Evolutionary conservation across 2,329 filamentous ascomycete genomes (phyloP).

Genomic region (Hymenoscyphus albidus): DNA sequence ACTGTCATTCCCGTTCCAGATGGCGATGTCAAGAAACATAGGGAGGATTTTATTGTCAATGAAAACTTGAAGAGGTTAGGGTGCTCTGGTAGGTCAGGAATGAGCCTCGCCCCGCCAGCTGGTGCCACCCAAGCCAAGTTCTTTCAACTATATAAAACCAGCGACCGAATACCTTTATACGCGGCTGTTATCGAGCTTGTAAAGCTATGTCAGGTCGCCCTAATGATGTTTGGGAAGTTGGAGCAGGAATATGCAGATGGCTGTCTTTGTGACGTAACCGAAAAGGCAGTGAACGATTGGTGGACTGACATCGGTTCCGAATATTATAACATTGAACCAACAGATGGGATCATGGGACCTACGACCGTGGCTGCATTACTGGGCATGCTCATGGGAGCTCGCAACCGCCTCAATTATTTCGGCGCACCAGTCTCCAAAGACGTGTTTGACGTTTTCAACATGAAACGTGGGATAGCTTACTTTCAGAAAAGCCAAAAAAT

Average conservation of each 20-base stretch:
- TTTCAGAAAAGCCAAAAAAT: constrained; percentile 91
- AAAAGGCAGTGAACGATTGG: constrained; percentile 88
- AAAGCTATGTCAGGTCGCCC: constrained; percentile 83
- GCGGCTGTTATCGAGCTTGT: constrained; percentile 82
- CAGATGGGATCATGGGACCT: constrained; percentile 87
- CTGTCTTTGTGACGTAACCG: constrained; percentile 87
- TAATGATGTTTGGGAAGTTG: constrained; percentile 83
- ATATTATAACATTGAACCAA: constrained; percentile 87
- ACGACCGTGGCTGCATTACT: constrained; percentile 86
- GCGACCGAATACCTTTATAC: constrained; percentile 74
- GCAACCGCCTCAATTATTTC: constrained; percentile 81
- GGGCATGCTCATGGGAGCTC: constrained; percentile 82
- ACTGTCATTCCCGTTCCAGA: constrained; percentile 89
- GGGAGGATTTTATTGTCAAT: constrained; percentile 86
- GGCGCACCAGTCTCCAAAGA: constrained; percentile 86
- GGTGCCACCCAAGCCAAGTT: constrained; percentile 87
- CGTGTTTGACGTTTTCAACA: constrained; percentile 77
- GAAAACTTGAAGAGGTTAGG: constrained; percentile 89
- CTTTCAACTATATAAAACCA: constrained; percentile 82
- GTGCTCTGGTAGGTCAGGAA: constrained; percentile 82
- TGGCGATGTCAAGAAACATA: constrained; percentile 76
- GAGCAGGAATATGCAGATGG: constrained; percentile 89
- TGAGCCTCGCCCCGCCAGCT: constrained; percentile 75
- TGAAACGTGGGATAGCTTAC: constrained; percentile 77
- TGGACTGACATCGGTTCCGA: constrained; percentile 92